Percentiles rank a stretch among this genome's conserved stretches.
phyloP scores from a whole-genome alignment of 2,329 filamentous ascomycete species.

The Colletotrichum sp. region DNA sequence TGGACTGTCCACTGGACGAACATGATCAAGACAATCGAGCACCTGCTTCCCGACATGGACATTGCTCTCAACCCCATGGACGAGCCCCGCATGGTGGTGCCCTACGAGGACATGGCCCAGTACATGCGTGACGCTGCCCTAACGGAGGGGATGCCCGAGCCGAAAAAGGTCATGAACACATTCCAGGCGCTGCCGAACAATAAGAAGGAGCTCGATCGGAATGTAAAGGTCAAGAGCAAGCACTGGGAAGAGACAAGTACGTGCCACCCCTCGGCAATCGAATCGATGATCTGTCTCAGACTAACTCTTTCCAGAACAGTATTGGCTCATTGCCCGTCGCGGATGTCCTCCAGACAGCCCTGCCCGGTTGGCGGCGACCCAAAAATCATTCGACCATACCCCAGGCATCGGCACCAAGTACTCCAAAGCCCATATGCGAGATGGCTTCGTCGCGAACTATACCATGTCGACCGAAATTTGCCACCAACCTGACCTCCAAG shows the following conservation, averaged over 20 bases:
- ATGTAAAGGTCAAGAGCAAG: constrained; percentile 42
- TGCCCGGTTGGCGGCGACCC: constrained; percentile 52
- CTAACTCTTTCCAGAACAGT: constrained; percentile 45
- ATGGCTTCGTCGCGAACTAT: constrained; percentile 67
- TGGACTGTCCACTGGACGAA: constrained; percentile 63
- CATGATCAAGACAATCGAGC: constrained; percentile 57
- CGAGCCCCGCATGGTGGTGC: constrained; percentile 67
- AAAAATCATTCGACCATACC: constrained; percentile 48
- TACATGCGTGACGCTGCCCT: constrained; percentile 59
- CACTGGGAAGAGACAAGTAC: constrained; percentile 58
- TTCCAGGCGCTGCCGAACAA: constrained; percentile 49
- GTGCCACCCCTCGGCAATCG: constrained; percentile 20
- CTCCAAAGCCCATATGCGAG: constrained; percentile 53
- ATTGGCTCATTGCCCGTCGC: constrained; percentile 62
- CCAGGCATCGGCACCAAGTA: constrained; percentile 51
- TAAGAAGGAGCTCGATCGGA: constrained; percentile 37
- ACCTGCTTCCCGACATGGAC: constrained; percentile 70
- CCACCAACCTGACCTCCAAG: constrained; percentile 68
- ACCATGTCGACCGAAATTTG: constrained; percentile 67
- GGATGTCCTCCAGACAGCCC: constrained; percentile 69
- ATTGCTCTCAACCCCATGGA: constrained; percentile 72
- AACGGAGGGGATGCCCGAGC: constrained; percentile 47
- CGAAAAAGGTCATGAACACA: constrained; percentile 47
- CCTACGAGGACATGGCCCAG: constrained; percentile 65
- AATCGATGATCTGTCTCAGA: background rate